Evolutionary conservation across 2,329 filamentous ascomycete genomes (phyloP).

Genomic region (Aureobasidium subglaciale): DNA sequence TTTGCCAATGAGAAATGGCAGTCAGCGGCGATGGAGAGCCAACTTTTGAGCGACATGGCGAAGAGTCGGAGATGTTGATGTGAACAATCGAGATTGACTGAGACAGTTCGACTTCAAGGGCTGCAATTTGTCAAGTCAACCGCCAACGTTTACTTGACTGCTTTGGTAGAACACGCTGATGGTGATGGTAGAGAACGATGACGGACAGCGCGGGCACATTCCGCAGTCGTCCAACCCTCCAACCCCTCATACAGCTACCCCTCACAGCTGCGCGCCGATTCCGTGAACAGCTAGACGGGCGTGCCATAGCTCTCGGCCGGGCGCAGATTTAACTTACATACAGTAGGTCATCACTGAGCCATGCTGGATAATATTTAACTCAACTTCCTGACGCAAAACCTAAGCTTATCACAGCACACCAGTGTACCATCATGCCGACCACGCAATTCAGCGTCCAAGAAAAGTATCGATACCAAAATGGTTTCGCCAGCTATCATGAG

Average conservation of each 20-base stretch:
- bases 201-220: background rate
- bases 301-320: background rate
- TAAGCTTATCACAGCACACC: background rate
- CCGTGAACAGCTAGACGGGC: background rate
- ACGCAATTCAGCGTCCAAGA: constrained; percentile 57
- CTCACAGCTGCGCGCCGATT: constrained; percentile 1
- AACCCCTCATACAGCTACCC: background rate
- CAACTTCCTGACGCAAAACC: background rate
- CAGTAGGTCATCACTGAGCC: background rate
- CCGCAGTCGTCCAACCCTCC: background rate
- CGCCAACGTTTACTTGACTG: too few species aligned
- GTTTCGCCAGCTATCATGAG: constrained; percentile 73
- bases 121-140: too few species aligned
- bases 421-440: constrained; percentile 51
- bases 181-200: background rate
- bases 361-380: background rate
- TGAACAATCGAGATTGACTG: too few species aligned
- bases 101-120: too few species aligned
- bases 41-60: constrained; percentile 40
- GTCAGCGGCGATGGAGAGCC: constrained; percentile 52
- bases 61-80: background rate
- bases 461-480: constrained; percentile 70
- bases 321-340: background rate
- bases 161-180: too few species aligned
- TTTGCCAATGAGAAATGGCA: constrained; percentile 72